Evolutionary conservation across 306 rosid species (phyloP), one percentile per base, ranked within the genome.

Genomic region (Ceratonia siliqua): DNA sequence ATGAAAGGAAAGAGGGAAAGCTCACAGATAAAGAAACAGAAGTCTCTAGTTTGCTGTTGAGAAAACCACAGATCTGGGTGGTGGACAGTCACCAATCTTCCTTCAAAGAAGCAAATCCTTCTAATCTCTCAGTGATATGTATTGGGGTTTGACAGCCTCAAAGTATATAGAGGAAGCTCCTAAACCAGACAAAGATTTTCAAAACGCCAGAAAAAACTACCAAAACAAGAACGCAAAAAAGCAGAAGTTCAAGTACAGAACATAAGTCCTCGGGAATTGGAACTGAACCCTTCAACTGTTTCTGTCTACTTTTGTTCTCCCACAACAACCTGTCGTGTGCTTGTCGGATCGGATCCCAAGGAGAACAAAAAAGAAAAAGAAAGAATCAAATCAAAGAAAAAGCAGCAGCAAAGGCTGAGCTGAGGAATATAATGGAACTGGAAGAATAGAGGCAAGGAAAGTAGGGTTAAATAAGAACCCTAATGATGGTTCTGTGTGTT

Each of bases 301-400:
- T 62, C 65, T 53, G 33, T 32, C 27, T 30, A 35, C 53, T 45
- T 68, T 62, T 62, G 55, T 49, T 68, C 59, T 45, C 83, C 67
- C 67, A 59, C 21, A 66, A 59, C 21, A 66, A 77, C 55, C 57
- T 39, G 45, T 21, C 45, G 45, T 48, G 27, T 52, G 27, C 70
- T 79, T 77, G 83, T 81, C 86, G 85, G 91, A 78, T 70, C 78
- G 14, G 78, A 90, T 88, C 93, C 88, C 89, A 18, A 85, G 82
- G 82, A 33, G 43, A 25, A 35, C 21, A 53, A 24, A 74, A 33
- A 76, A 62, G 28, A 78, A 58, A 10, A 21, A 18, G 12, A n/a
- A n/a, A n/a, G n/a, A n/a, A n/a, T n/a, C n/a, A n/a, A n/a, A n/a
- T n/a, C n/a, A n/a, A n/a, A n/a, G n/a, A n/a, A n/a, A n/a, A n/a